Percentiles rank a stretch among this genome's conserved stretches.
Conservation (phyloP, 1,139 yeast species). For the Blastobotrys capitulatus region DNA sequence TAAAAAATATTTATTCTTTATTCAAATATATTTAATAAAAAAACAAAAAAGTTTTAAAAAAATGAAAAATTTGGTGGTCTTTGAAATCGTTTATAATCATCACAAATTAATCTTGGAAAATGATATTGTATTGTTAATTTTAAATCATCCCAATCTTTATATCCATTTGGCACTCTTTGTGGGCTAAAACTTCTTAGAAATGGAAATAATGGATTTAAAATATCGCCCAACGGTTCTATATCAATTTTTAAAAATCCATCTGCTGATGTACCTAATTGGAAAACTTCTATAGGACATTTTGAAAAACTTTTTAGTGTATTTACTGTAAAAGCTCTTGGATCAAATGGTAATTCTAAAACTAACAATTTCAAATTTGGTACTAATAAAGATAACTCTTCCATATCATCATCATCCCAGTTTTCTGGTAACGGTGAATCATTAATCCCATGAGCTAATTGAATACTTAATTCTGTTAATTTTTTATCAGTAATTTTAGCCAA, state of each 20-base stretch:
- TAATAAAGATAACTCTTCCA: background rate
- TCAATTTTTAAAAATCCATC: background rate
- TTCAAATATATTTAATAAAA: background rate
- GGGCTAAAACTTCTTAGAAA: background rate
- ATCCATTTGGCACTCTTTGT: background rate
- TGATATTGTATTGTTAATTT: background rate
- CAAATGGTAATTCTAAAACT: background rate
- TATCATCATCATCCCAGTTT: conserved; percentile 1
- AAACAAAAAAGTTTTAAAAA: too few relatives aligned
- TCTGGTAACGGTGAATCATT: background rate
- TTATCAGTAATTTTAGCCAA: background rate
- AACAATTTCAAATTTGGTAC: background rate
- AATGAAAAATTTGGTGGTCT: too few relatives aligned
- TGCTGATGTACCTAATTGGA: background rate
- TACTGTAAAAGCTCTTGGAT: background rate
- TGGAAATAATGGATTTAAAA: background rate
- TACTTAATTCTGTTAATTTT: background rate
- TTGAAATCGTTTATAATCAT: background rate
- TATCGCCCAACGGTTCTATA: background rate
- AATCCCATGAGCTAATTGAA: background rate
- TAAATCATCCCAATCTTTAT: background rate
- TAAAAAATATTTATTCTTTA: too few relatives aligned
- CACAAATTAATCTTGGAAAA: background rate
- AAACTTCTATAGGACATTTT: background rate
- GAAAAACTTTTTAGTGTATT: background rate